These are phyloP conservation scores for Aspergillus pseudoglaucus DNA, from an alignment of 2,329 filamentous ascomycete genomes.

Conservation along the genomic window DNA sequence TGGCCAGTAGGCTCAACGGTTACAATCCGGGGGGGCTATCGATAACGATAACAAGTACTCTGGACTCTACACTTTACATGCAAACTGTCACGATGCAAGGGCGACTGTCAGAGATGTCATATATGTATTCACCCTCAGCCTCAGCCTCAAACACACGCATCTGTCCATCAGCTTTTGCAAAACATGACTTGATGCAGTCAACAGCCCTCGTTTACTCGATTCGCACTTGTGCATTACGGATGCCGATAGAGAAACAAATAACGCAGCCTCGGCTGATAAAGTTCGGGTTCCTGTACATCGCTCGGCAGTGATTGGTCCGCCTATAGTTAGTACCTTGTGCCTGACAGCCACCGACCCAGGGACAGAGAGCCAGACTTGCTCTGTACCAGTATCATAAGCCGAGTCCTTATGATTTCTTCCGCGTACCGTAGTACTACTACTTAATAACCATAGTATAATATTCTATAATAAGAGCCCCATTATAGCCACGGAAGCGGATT, in stretches of 20 bases:
- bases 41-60: neutral
- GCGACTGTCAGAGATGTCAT: neutral
- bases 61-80: neutral
- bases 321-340: conserved; percentile 20
- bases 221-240: neutral
- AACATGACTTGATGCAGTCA: neutral
- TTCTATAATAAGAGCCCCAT: too few species aligned
- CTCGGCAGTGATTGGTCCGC: conserved; percentile 4
- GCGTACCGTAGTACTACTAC: too few species aligned
- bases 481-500: too few species aligned
- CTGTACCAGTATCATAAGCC: too few species aligned
- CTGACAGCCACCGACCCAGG: neutral
- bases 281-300: conserved; percentile 1
- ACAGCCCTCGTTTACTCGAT: too few species aligned
- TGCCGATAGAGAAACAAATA: neutral
- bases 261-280: neutral
- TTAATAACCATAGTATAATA: too few species aligned
- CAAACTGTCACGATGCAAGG: neutral
- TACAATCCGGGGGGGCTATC: neutral
- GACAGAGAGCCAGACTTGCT: neutral
- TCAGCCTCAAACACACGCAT: neutral
- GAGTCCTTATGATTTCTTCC: too few species aligned
- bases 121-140: neutral
- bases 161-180: neutral
- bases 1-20: neutral